phyloP scores from a whole-genome alignment of 306 rosid genomes.

The Spatholobus suberectus region DNA sequence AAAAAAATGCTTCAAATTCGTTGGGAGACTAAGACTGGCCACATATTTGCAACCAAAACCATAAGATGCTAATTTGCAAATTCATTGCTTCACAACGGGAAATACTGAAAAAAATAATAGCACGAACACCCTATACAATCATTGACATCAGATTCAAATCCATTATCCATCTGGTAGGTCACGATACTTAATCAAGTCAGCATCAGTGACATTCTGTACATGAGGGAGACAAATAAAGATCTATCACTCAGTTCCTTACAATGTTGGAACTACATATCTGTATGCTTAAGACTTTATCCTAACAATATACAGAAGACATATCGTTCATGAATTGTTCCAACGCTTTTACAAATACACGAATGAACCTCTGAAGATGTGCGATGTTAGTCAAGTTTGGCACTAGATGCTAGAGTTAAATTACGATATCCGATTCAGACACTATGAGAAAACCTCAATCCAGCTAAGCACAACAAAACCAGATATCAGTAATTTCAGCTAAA shows the following conservation, averaged over 20 bases:
- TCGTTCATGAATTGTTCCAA: background rate
- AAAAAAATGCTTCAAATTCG: background rate
- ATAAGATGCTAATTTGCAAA: slow-evolving; percentile 4
- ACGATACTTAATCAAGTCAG: slow-evolving; percentile 5
- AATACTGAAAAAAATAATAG: background rate
- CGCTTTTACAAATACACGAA: slow-evolving; percentile 8
- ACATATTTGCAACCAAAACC: slow-evolving; percentile 2
- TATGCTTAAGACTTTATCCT: background rate
- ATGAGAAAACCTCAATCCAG: slow-evolving; percentile 24
- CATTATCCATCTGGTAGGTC: slow-evolving; percentile 9
- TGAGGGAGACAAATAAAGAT: background rate
- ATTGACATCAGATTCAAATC: background rate
- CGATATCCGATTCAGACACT: slow-evolving; percentile 38
- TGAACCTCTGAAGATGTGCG: slow-evolving; percentile 26
- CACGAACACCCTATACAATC: background rate
- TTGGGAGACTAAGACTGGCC: background rate
- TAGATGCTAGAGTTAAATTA: slow-evolving; percentile 23
- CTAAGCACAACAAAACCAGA: slow-evolving; percentile 31
- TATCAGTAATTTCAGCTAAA: slow-evolving; percentile 34
- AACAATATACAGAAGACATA: slow-evolving; percentile 2
- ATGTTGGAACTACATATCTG: slow-evolving; percentile 18
- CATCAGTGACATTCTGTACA: background rate
- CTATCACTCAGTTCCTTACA: slow-evolving; percentile 21
- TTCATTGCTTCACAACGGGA: background rate
- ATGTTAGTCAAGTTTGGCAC: slow-evolving; percentile 4